Evolutionary conservation across 768 basidiomycete species (phyloP).

Genomic region (Harrya chromipes): DNA sequence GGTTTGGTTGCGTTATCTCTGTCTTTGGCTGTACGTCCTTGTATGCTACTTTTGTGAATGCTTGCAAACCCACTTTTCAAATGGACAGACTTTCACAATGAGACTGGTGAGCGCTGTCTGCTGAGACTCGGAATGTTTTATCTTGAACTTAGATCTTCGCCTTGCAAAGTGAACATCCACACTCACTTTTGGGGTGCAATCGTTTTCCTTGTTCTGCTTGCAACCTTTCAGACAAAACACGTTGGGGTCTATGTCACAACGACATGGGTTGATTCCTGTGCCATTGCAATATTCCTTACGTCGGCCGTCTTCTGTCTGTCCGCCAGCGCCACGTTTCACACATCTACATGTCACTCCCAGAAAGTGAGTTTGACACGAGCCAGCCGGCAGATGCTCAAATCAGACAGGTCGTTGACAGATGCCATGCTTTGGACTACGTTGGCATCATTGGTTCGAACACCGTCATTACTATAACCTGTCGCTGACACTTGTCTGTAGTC

Average conservation of each 20-base stretch:
- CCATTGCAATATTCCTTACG: slow-evolving; percentile 61
- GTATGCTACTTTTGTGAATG: slow-evolving; percentile 8
- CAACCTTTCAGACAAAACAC: slow-evolving; percentile 50
- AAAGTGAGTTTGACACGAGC: slow-evolving; percentile 40
- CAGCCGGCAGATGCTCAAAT: background rate
- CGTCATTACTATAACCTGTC: background rate
- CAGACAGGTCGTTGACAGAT: slow-evolving; percentile 53
- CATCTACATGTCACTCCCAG: slow-evolving; percentile 67
- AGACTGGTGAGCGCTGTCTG: slow-evolving; percentile 49
- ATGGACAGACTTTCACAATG: slow-evolving; percentile 68
- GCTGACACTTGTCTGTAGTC: slow-evolving; percentile 31
- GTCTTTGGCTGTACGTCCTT: slow-evolving; percentile 60
- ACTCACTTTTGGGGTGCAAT: slow-evolving; percentile 71
- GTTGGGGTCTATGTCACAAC: slow-evolving; percentile 49
- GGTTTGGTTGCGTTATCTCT: slow-evolving; percentile 60
- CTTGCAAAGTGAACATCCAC: slow-evolving; percentile 74
- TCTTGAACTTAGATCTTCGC: slow-evolving; percentile 1
- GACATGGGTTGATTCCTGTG: slow-evolving; percentile 58
- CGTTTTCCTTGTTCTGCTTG: slow-evolving; percentile 55
- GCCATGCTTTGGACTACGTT: slow-evolving; percentile 70
- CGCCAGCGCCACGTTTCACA: slow-evolving; percentile 73
- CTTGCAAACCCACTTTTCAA: slow-evolving; percentile 17
- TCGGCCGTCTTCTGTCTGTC: slow-evolving; percentile 73
- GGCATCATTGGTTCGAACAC: slow-evolving; percentile 63
- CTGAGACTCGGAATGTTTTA: background rate